Conservation (phyloP, 495 filamentous ascomycete species). For the Penicillium salamii region DNA sequence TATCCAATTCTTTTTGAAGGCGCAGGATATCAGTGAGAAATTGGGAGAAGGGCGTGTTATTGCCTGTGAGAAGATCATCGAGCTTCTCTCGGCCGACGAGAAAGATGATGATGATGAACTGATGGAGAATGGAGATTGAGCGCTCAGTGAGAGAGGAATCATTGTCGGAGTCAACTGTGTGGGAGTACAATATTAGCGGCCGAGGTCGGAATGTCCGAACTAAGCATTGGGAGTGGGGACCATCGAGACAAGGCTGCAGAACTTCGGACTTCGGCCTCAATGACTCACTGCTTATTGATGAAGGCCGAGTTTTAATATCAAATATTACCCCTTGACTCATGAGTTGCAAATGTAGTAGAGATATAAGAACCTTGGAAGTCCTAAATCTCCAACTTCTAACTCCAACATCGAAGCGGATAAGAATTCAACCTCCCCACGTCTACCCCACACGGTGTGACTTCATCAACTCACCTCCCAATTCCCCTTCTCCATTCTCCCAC, state of each 20-base stretch:
- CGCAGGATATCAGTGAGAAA: conserved; percentile 6
- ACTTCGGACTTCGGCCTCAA: conserved; percentile 16
- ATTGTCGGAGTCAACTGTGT: too few species aligned
- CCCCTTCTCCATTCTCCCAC: neutral
- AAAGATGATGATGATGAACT: too few species aligned
- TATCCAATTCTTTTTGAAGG: conserved; percentile 9
- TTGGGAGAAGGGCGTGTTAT: conserved; percentile 20
- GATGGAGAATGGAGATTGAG: too few species aligned
- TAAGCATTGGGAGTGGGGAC: too few species aligned
- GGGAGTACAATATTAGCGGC: too few species aligned
- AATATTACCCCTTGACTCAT: too few species aligned
- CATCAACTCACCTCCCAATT: neutral
- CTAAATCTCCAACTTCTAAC: too few species aligned
- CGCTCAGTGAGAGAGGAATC: too few species aligned
- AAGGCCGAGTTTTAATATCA: neutral
- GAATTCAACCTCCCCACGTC: conserved; percentile 19
- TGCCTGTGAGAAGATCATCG: conserved; percentile 24
- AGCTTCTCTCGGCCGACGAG: conserved; percentile 5
- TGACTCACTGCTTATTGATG: conserved; percentile 16
- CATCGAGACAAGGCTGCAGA: neutral
- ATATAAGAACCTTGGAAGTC: neutral
- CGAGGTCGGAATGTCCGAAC: too few species aligned
- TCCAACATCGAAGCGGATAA: conserved; percentile 10
- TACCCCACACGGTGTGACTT: conserved; percentile 19
- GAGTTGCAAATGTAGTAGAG: too few species aligned